Conservation (phyloP, 805 yeast genomes). For the Saccharomycopsis malanga region DNA sequence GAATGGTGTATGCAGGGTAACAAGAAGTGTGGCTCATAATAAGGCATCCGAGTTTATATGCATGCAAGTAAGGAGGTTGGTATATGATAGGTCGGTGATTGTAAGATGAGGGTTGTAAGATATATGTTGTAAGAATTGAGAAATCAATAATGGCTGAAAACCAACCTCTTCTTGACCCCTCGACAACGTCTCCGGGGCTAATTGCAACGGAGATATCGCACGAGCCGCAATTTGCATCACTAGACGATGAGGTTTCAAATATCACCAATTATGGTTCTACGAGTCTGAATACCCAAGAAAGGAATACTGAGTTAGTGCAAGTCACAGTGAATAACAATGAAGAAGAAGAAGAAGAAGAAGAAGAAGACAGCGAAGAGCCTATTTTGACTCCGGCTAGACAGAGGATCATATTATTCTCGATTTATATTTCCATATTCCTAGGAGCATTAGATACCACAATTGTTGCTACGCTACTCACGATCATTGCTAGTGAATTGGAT, state of each 20-base stretch:
- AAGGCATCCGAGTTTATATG: too few relatives aligned
- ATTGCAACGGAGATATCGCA: slow-evolving; percentile 8
- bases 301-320: not conserved
- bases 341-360: not conserved
- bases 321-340: not conserved
- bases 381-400: not conserved
- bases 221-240: not conserved
- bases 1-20: too few relatives aligned
- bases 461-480: slow-evolving; percentile 50
- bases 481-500: slow-evolving; percentile 53
- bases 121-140: slow-evolving; percentile 10
- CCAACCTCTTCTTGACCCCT: slow-evolving; percentile 11
- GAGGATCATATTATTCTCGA: slow-evolving; percentile 24
- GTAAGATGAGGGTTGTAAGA: too few relatives aligned
- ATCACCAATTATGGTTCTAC: slow-evolving; percentile 2
- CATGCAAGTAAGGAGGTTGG: too few relatives aligned
- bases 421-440: slow-evolving; percentile 43
- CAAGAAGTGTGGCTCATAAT: too few relatives aligned
- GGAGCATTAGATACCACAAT: slow-evolving; percentile 55
- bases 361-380: slow-evolving; percentile 2
- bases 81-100: too few relatives aligned
- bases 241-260: not conserved
- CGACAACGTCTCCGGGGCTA: slow-evolving; percentile 11
- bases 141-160: not conserved
- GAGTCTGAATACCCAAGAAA: not conserved